Percentiles rank a stretch among this genome's conserved stretches.
phyloP scores from a whole-genome alignment of 345 rosid species.

The Excoecaria cochinchinensis region DNA sequence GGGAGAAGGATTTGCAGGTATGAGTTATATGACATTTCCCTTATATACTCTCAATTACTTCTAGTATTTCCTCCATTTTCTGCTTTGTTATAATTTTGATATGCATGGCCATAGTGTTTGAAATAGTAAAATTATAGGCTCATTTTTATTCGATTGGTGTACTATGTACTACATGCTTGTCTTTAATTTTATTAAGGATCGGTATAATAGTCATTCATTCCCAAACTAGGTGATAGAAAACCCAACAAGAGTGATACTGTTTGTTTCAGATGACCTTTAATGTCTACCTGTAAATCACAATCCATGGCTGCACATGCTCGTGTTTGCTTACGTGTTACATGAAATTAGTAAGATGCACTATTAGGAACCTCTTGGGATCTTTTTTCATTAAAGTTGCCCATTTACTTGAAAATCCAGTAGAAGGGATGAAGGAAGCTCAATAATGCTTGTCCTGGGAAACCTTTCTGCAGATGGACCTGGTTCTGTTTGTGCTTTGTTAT shows the following conservation, averaged over 20 bases:
- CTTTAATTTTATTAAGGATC: neutral
- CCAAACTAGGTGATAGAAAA: neutral
- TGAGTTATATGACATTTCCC: constrained; percentile 12
- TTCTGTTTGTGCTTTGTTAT: neutral
- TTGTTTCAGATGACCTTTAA: neutral
- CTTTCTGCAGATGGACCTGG: neutral
- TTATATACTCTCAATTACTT: constrained; percentile 1
- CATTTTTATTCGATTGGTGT: neutral
- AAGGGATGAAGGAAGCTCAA: neutral
- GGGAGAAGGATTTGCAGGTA: constrained; percentile 97
- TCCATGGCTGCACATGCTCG: too few species aligned
- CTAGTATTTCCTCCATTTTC: constrained; percentile 2
- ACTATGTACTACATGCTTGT: neutral
- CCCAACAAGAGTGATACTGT: neutral
- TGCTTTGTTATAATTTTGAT: neutral
- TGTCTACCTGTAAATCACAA: too few species aligned
- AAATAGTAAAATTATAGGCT: neutral
- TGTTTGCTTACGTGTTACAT: neutral
- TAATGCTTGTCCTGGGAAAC: neutral
- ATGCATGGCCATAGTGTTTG: neutral
- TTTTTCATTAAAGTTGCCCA: neutral
- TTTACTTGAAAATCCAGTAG: neutral
- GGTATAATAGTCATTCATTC: neutral
- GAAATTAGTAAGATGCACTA: neutral
- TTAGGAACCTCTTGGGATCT: neutral